Evolutionary conservation across 495 filamentous ascomycete genomes (phyloP), one percentile per base, ranked within the genome.

Genomic region (Podospora fimiseda): DNA sequence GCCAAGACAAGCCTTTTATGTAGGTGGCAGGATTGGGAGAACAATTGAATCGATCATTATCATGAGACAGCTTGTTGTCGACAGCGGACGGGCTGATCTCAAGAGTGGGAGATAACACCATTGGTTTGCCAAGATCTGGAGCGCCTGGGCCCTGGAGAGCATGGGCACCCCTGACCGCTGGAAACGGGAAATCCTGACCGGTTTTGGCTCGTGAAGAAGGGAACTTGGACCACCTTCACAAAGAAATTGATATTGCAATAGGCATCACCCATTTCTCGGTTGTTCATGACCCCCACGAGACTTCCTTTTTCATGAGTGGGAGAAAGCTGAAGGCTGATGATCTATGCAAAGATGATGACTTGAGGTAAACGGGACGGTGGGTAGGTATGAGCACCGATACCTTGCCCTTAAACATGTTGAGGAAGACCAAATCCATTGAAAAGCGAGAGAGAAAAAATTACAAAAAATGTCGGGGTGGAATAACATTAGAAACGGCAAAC

Each of bases 101-200:
- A 3, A 47, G 42, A 47, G 13, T 20, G 37, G 30, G 33, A 58
- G 56, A 58, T 58, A 58, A 51, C 51, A 48, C 53, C 53, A 54
- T 53, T 19, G 50, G 38, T 23, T 16, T 11, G 56, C 56, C 56
- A 58, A 58, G 56, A 3, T 42, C 51, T 39, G 44, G 15, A 9
- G 21, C 3, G 2, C 13, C 27, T 23, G 24, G 18, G 37, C 33
- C 36, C 14, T 9, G 14, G 2, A n/a, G 51, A 44, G 14, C 5
- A 33, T n/a, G 13, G 16, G 39, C 8, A 7, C 11, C 6, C 14
- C 6, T 41, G 16, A n/a, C 8, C 5, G 39, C 16, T 18, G 11
- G 11, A 41, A 22, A 27, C 23, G 21, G 21, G 23, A n/a, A 13
- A 47, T 27, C 44, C 23, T 24, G 21, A 23, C 22, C 39, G 13